phyloP scores from a whole-genome alignment of 1,139 yeast genomes.

The Geotrichum europaeum region DNA sequence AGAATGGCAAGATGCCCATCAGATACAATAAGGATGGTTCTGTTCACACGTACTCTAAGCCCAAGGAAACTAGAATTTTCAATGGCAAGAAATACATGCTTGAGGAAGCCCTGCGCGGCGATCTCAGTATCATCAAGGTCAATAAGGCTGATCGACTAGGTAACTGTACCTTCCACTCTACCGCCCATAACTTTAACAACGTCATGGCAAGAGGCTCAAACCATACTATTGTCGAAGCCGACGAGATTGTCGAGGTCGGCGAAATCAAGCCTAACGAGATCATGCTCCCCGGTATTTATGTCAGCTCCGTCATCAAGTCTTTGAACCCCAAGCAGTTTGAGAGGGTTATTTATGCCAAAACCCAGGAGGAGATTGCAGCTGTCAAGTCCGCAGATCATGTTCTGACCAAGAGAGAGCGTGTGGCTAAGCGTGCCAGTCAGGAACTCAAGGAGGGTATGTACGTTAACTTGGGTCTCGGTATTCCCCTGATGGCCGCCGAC shows the following conservation, averaged over 20 bases:
- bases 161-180: conserved; percentile 40
- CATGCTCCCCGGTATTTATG: conserved; percentile 41
- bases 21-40: conserved; percentile 36
- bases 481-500: conserved; percentile 43
- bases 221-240: conserved; percentile 42
- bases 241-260: conserved; percentile 40
- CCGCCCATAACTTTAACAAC: conserved; percentile 42
- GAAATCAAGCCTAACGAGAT: conserved; percentile 39
- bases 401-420: conserved; percentile 33
- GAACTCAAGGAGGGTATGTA: conserved; percentile 40
- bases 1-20: conserved; percentile 45
- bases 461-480: conserved; percentile 44
- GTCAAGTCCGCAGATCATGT: conserved; percentile 9
- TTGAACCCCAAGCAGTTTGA: conserved; percentile 39
- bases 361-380: conserved; percentile 18
- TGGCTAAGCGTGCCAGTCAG: conserved; percentile 40
- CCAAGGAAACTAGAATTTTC: conserved; percentile 38
- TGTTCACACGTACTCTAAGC: conserved; percentile 35
- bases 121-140: conserved; percentile 41
- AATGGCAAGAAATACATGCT: conserved; percentile 38
- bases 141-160: conserved; percentile 41
- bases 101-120: conserved; percentile 40
- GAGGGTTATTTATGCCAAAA: conserved; percentile 27
- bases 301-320: conserved; percentile 35
- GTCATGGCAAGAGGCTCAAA: conserved; percentile 41